Percentiles rank a stretch among this genome's conserved stretches.
phyloP scores from a whole-genome alignment of 2,329 filamentous ascomycete genomes.

The Herpotrichia juniperi region DNA sequence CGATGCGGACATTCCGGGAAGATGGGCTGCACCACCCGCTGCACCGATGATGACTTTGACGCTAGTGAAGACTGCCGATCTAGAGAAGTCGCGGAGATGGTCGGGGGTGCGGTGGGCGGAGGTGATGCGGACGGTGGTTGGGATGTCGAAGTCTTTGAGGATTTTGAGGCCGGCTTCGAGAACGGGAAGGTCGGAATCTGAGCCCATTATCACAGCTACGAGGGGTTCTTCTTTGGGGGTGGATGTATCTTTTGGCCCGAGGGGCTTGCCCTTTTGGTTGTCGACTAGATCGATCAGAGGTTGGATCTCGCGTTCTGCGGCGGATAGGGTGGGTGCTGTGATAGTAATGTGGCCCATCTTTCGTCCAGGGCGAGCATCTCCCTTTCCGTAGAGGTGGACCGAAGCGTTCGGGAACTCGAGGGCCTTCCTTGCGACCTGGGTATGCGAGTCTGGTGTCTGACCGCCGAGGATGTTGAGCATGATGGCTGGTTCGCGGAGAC shows the following conservation, averaged over 20 bases:
- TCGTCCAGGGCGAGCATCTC: constrained; percentile 78
- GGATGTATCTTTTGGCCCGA: constrained; percentile 20
- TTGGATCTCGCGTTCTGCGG: constrained; percentile 71
- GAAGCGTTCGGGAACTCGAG: constrained; percentile 64
- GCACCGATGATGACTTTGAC: constrained; percentile 57
- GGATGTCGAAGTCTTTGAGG: constrained; percentile 72
- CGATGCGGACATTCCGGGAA: constrained; percentile 59
- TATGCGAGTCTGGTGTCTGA: constrained; percentile 67
- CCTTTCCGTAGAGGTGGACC: constrained; percentile 92
- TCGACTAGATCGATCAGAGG: constrained; percentile 72
- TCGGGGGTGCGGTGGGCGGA: constrained; percentile 67
- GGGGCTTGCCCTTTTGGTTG: constrained; percentile 54
- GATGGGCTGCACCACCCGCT: constrained; percentile 57
- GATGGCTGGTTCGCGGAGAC: constrained; percentile 66
- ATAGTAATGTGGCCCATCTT: constrained; percentile 97
- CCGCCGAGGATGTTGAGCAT: constrained; percentile 85
- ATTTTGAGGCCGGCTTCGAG: constrained; percentile 70
- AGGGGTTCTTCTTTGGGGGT: constrained; percentile 53
- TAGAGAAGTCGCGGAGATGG: constrained; percentile 54
- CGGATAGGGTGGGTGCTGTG: constrained; percentile 69
- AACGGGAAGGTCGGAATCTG: constrained; percentile 75
- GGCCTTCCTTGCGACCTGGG: constrained; percentile 62
- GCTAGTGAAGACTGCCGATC: constrained; percentile 41
- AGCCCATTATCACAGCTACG: constrained; percentile 83
- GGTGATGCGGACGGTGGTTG: constrained; percentile 75